These are phyloP conservation scores for Phaeomoniella chlamydospora DNA, from an alignment of 2,329 filamentous ascomycete genomes.

Conservation along the genomic window DNA sequence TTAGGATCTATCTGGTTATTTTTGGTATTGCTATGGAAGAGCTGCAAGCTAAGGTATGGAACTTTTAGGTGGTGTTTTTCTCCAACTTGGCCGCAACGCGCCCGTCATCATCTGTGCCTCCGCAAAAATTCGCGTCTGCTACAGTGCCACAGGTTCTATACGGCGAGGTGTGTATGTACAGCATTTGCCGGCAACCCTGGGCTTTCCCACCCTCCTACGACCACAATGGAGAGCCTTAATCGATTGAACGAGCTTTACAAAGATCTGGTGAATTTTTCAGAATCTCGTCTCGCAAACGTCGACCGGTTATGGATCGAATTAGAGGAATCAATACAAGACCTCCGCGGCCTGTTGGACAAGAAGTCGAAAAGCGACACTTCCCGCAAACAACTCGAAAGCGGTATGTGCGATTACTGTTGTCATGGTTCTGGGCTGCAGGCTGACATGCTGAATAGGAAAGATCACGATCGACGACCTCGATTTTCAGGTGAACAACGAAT, in stretches of 20 bases:
- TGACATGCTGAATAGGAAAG: slow-evolving; percentile 42
- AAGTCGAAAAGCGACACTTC: slow-evolving; percentile 52
- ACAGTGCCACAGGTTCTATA: too few relatives aligned
- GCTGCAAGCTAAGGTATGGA: too few relatives aligned
- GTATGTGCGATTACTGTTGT: not conserved
- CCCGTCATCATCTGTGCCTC: too few relatives aligned
- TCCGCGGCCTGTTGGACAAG: slow-evolving; percentile 61
- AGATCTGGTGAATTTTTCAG: slow-evolving; percentile 64
- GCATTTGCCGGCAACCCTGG: not conserved
- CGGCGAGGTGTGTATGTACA: too few relatives aligned
- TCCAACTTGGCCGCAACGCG: too few relatives aligned
- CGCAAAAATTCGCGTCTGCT: too few relatives aligned
- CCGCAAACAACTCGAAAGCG: slow-evolving; percentile 53
- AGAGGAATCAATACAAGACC: slow-evolving; percentile 49
- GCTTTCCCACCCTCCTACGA: not conserved
- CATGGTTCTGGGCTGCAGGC: not conserved
- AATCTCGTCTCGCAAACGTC: slow-evolving; percentile 54
- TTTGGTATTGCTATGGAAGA: too few relatives aligned
- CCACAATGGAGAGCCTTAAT: slow-evolving; percentile 46
- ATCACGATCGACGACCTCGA: slow-evolving; percentile 57
- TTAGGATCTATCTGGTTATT: too few relatives aligned
- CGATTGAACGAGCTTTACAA: slow-evolving; percentile 73
- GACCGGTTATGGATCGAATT: slow-evolving; percentile 55
- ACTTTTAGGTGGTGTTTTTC: too few relatives aligned
- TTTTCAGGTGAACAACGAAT: slow-evolving; percentile 72